Evolutionary conservation across 257 asterid genomes (phyloP).

Genomic region (Paraleonurus japonicus): DNA sequence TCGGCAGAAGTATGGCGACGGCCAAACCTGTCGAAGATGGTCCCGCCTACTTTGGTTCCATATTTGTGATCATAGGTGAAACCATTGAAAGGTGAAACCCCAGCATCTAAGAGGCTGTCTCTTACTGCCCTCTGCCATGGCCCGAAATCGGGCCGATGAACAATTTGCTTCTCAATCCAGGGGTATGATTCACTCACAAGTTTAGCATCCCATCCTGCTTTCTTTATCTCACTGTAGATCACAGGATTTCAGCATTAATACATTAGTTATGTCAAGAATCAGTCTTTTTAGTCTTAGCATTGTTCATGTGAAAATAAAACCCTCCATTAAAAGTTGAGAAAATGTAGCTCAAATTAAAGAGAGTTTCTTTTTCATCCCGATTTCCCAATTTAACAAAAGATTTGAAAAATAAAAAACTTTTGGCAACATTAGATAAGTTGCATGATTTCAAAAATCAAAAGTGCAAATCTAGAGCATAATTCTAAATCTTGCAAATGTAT

Average conservation of each 20-base stretch:
- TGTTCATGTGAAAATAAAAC: not conserved
- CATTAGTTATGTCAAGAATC: not conserved
- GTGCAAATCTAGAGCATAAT: not conserved
- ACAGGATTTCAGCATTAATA: conserved; percentile 15
- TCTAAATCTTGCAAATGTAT: not conserved
- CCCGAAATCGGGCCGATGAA: conserved; percentile 63
- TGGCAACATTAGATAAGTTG: not conserved
- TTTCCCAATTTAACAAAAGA: not conserved
- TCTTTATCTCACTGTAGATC: conserved; percentile 54
- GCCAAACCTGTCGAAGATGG: conserved; percentile 75
- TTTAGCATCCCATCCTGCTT: conserved; percentile 81
- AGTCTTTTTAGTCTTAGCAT: not conserved
- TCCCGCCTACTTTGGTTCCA: conserved; percentile 97
- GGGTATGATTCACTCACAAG: conserved; percentile 84
- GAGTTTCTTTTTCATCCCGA: not conserved
- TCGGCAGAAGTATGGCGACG: conserved; percentile 96
- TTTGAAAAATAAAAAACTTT: not conserved
- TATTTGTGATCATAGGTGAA: conserved; percentile 86
- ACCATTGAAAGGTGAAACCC: conserved; percentile 91
- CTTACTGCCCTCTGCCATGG: conserved; percentile 81
- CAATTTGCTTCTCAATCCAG: conserved; percentile 94
- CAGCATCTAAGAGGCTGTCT: conserved; percentile 76
- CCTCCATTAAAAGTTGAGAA: not conserved
- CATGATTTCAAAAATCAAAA: not conserved
- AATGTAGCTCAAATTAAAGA: not conserved